Percentiles rank a stretch among this genome's conserved stretches.
These are phyloP conservation scores for Peribolospora baueri DNA, from an alignment of 768 basidiomycete species.

Conservation along the genomic window DNA sequence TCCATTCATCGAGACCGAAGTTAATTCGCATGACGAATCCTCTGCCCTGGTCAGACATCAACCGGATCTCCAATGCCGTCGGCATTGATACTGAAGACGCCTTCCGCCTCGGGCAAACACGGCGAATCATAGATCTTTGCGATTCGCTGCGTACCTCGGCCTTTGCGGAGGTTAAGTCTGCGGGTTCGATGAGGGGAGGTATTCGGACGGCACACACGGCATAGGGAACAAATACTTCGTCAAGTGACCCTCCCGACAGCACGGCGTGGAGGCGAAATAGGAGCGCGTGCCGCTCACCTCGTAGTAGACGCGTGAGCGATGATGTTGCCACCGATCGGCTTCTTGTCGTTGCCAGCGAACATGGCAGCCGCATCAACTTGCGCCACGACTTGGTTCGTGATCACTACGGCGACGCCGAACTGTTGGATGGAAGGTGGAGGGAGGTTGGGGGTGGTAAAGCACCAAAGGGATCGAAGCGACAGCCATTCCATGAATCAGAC, in stretches of 20 bases:
- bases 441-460: background rate
- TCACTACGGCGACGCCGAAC: slow-evolving; percentile 94
- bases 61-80: slow-evolving; percentile 74
- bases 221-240: background rate
- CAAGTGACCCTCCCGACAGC: background rate
- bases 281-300: slow-evolving; percentile 27
- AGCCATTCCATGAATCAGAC: no score
- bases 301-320: slow-evolving; percentile 98
- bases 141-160: slow-evolving; percentile 66
- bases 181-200: background rate
- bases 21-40: no score
- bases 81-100: slow-evolving; percentile 72
- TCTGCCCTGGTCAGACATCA: slow-evolving; percentile 39
- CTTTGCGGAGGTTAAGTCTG: slow-evolving; percentile 76
- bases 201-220: no score
- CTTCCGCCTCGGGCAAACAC: slow-evolving; percentile 87
- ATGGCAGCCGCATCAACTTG: slow-evolving; percentile 81
- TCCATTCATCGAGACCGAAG: no score
- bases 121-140: slow-evolving; percentile 98
- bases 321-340: slow-evolving; percentile 97
- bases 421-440: slow-evolving; percentile 16
- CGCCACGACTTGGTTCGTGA: slow-evolving; percentile 98
- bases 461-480: no score
- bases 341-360: slow-evolving; percentile 75
- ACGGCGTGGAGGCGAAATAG: background rate